Base-by-base conservation (phyloP, 139 green algal species). In the Picochlorum sp. region DNA sequence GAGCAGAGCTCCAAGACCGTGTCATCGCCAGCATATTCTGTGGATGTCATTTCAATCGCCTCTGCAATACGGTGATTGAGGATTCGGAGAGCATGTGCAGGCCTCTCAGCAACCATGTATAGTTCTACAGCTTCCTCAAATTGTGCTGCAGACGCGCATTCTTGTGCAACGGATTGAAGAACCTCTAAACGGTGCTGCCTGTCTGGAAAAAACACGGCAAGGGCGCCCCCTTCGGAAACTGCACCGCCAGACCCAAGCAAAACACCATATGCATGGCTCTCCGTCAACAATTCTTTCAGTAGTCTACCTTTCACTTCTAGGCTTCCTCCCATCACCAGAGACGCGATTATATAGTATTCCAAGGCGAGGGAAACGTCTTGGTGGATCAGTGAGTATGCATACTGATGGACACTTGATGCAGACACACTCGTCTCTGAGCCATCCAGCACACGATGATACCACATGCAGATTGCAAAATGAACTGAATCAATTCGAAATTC, bases 271-370 rank as follows among this genome's bases (percentile, higher is more conserved):
- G 83, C 81, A 38, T 69, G 67, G 14, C 63, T 80, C 38, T 82
- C 69, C 18, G 69, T 76, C 57, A 89, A 73, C 65, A 89, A 67
- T 70, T 89, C 82, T 24, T 73, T 65, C 56, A 88, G 78, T 41
- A 88, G 69, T 57, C 16, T 7, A 14, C 26, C 65, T 7, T 59
- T 10, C 24, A 62, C 60, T 15, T 63, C 70, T 28, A 85, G 18
- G 4, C 60, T 62, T 23, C 63, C 75, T 13, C 74, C 72, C 45
- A 67, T 14, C 5, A 50, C 67, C 15, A 21, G 34, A 0, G 75
- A 68, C 4, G 85, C 77, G 38, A 85, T 70, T 83, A 89, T 90
- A 68, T 87, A 90, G 76, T 94, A 93, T 57, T 89, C 71, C 60
- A 94, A 77, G 1, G 87, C 84, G 31, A 86, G 47, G 23, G 45